Evolutionary conservation across 2,329 filamentous ascomycete species (phyloP), one percentile per base, ranked within the genome.

Genomic region (Xylaria sp.): DNA sequence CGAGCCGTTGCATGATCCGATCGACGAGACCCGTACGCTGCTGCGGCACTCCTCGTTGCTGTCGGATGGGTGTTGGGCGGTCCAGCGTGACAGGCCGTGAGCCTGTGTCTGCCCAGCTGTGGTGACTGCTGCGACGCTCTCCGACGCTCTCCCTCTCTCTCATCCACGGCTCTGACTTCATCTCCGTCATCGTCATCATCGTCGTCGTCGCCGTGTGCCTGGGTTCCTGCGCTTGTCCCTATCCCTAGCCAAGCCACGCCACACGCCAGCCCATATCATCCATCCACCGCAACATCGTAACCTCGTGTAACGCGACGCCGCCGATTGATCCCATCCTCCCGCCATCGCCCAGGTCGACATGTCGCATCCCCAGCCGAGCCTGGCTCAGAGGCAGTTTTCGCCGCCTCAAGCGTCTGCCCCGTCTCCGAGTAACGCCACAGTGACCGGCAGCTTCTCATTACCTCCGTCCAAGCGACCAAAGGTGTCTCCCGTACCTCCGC

Each of bases 391-490:
- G 71, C 73, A 77, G 66, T 73, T 75, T 58, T 73, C 75, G 71
- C 61, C 78, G 79, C 78, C 77, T 78, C 89, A 87, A 64, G 85
- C 62, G 29, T 39, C 85, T 55, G 84, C 86, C 39, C 85, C 89
- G 27, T 90, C 90, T 27, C 89, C 90, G 50, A 85, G 83, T 56
- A 81, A 85, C 25, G 82, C 86, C 29, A 83, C 86, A 22, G 82
- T 85, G 36, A 85, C 86, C 69, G 80, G 84, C 17, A 80, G 79
- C 59, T 90, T 79, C 73, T 75, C 79, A 66, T 86, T 90, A 55
- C 91, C 91, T 55, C 89, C 92, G 17, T 87, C 86, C 66, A 95
- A 96, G 81, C 87, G 92, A 77, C 90, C 86, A 77, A 90, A 88
- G 63, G 81, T 92, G 54, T 92, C 90, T 29, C 89, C 90, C 58